Evolutionary conservation across 164 flowering plant species (phyloP).

Genomic region (Cinnamomum chago): DNA sequence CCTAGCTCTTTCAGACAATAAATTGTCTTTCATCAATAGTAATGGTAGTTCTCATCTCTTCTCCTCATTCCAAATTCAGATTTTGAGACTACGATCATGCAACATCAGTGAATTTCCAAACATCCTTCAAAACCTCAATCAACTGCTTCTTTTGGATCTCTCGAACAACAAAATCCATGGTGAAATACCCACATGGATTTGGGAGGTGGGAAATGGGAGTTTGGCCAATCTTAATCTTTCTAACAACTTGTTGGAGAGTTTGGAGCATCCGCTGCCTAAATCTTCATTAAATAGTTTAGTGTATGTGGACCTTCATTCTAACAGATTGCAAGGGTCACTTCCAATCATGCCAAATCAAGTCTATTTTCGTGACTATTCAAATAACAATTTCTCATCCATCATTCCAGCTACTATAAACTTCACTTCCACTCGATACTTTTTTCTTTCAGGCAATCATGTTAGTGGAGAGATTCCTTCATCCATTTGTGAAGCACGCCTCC

Average conservation of each 20-base stretch:
- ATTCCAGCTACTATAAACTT: constrained; percentile 24
- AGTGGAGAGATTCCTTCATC: constrained; percentile 44
- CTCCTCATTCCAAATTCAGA: neutral
- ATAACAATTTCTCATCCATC: constrained; percentile 28
- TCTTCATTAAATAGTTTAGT: neutral
- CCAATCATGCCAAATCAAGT: constrained; percentile 20
- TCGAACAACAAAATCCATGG: constrained; percentile 22
- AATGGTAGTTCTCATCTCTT: neutral
- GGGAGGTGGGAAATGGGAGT: constrained; percentile 15
- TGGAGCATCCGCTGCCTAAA: constrained; percentile 9
- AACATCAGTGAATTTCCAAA: neutral
- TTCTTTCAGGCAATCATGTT: constrained; percentile 35
- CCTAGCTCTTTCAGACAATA: neutral
- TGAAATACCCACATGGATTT: constrained; percentile 42
- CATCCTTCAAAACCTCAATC: neutral
- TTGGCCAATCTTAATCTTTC: constrained; percentile 38
- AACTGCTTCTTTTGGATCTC: neutral
- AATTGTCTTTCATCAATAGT: neutral
- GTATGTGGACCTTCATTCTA: constrained; percentile 40
- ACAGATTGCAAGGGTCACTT: constrained; percentile 30
- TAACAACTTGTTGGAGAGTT: constrained; percentile 21
- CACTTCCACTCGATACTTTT: constrained; percentile 16
- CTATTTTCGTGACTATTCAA: constrained; percentile 34
- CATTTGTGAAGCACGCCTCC: constrained; percentile 31
- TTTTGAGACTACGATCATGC: neutral